Base-by-base conservation (phyloP, 495 filamentous ascomycete species). In the Xylaria curta region DNA sequence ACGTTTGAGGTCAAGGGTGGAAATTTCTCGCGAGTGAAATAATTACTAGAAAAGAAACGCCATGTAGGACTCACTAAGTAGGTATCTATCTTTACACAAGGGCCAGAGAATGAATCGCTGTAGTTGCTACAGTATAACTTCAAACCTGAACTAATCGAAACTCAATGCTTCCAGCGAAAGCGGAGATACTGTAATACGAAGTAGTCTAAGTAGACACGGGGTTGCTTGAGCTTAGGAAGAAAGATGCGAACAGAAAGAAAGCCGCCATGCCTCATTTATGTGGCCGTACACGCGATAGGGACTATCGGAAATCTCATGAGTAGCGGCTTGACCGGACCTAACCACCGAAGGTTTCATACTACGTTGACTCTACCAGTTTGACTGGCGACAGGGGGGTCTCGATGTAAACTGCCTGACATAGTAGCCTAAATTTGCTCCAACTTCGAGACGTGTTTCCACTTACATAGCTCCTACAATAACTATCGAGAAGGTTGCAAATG, bases 351-450 rank as follows among this genome's bases (percentile, higher is more conserved):
- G 60, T 62, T 21, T 44, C 60, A 44, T 62, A 62, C 60, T 38
- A 62, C n/a, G 60, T 44, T 5, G 36, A 12, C 13, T 38, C 60
- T 44, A 62, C 62, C 12, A 65, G 12, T 13, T n/a, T n/a, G n/a
- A n/a, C n/a, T n/a, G n/a, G n/a, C n/a, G n/a, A n/a, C n/a, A n/a
- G n/a, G n/a, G 42, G 42, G 47, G 24, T 10, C 19, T 42, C 42
- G 61, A 47, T 64, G 42, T 64, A 64, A 64, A 47, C n/a, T 15
- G 61, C 28, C 40, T 26, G 24, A 64, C 38, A 65, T 38, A 38
- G 36, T 8, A 8, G 36, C 12, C 42, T 26, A 42, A 44, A 44
- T 62, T 44, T 17, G 7, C 6, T 13, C 24, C 60, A 44, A 26
- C n/a, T n/a, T 62, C 15, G 21, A 33, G 33, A 62, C 9, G 36